Conservation (phyloP, 169 alveolate species). For the Theileria orientalis region DNA sequence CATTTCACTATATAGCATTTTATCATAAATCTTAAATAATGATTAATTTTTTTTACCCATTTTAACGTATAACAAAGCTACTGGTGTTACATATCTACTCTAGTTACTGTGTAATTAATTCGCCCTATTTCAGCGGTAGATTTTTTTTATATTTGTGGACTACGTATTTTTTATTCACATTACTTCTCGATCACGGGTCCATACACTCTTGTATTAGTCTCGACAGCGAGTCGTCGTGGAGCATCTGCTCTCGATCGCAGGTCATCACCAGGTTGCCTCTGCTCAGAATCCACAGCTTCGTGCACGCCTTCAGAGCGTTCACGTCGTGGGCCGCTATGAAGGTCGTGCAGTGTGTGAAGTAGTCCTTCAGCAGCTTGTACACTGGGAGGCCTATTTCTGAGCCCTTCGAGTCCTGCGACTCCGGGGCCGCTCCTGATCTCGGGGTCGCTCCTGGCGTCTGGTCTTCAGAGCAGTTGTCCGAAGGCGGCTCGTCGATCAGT, state of each 20-base stretch:
- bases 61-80: too few species aligned
- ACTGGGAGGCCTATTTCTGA: conserved; percentile 24
- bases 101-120: too few species aligned
- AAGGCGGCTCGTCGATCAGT: conserved; percentile 82
- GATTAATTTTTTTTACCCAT: too few species aligned
- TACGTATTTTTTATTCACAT: too few species aligned
- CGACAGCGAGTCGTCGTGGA: conserved; percentile 21
- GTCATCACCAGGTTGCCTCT: conserved; percentile 17
- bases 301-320: conserved; percentile 50
- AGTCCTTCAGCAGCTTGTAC: conserved; percentile 38
- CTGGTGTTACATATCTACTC: too few species aligned
- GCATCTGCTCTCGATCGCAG: conserved; percentile 11
- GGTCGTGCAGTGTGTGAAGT: conserved; percentile 63
- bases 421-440: background rate
- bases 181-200: too few species aligned
- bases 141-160: too few species aligned
- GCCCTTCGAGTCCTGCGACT: background rate
- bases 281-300: conserved; percentile 15
- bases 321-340: conserved; percentile 63
- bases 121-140: too few species aligned
- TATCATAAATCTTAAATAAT: too few species aligned
- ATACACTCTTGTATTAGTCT: conserved; percentile 16
- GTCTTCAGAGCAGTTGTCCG: conserved; percentile 36
- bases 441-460: background rate
- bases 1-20: too few species aligned